Base-by-base conservation (phyloP, 352 stramenopile genomes). In the Globisporangium cystogenes region DNA sequence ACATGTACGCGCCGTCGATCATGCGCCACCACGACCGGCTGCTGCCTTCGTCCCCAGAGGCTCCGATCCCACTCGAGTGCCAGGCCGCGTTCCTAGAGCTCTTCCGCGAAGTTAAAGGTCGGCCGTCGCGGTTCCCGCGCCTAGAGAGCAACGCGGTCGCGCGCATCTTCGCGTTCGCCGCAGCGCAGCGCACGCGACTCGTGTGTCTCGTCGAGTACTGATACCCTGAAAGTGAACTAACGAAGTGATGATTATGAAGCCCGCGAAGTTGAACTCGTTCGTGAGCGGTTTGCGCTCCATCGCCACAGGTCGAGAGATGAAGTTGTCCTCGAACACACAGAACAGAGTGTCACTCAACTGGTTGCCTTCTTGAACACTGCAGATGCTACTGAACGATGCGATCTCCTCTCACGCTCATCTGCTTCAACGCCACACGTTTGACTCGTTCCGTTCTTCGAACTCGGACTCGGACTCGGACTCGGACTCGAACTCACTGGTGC, bases 161-260 rank as follows among this genome's bases (percentile, higher is more conserved):
- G 21, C 48, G 18, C 23, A 44, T 70, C 29, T 60, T 70, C 20
- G 33, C 20, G 10, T 66, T 60, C 33, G 62, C 53, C 35, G 53
- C 53, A 5, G 45, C 27, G 14, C 49, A 43, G 15, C 23, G 51
- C 3, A 57, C 33, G 18, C 62, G 62, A 16, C 50, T 47, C 7
- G 44, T 70, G 14, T 64, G 48, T 21, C 60, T 70, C 36, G 40
- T 70, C 24, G 62, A 66, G 27, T 60, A 65, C 46, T 69, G 26
- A 36, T n/a, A n/a, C n/a, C n/a, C n/a, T n/a, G n/a, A n/a, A n/a
- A n/a, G n/a, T n/a, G n/a, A n/a, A n/a, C n/a, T n/a, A n/a, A n/a
- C n/a, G n/a, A n/a, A n/a, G n/a, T n/a, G n/a, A n/a, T n/a, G n/a
- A n/a, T n/a, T n/a, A n/a, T n/a, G n/a, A n/a, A n/a, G n/a, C n/a